A percentile compares a stretch with the other conserved stretches of the same genome.
phyloP scores from a whole-genome alignment of 768 basidiomycete genomes.

The Sistotremastrum suecicum region DNA sequence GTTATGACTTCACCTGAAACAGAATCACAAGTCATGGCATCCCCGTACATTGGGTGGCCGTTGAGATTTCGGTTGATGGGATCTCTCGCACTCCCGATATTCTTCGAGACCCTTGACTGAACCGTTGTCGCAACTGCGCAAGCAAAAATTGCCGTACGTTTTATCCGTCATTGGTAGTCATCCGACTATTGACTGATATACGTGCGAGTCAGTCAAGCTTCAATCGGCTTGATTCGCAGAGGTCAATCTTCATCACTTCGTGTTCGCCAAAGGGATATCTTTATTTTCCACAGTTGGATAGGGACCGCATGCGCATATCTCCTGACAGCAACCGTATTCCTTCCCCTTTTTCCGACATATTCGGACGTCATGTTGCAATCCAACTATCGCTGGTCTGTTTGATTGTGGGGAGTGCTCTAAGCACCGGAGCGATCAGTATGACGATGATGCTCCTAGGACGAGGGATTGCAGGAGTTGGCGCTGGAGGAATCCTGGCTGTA shows the following conservation, averaged over 20 bases:
- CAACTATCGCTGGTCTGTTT: constrained; percentile 33
- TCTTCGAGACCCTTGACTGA: constrained; percentile 26
- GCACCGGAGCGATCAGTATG: constrained; percentile 34
- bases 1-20: too few species aligned
- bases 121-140: constrained; percentile 40
- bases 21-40: too few species aligned
- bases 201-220: constrained; percentile 17
- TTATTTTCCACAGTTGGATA: constrained; percentile 21
- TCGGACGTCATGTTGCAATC: constrained; percentile 33
- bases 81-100: constrained; percentile 26
- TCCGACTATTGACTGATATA: background rate
- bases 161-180: background rate
- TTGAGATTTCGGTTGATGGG: too few species aligned
- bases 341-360: constrained; percentile 39
- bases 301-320: constrained; percentile 37
- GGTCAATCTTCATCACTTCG: constrained; percentile 5
- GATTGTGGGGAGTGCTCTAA: constrained; percentile 29
- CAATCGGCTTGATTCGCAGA: constrained; percentile 20
- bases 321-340: constrained; percentile 36
- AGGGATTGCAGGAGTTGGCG: constrained; percentile 36
- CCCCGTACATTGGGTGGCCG: too few species aligned
- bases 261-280: too few species aligned
- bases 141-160: constrained; percentile 31
- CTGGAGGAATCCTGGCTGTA: constrained; percentile 25
- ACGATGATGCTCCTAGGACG: constrained; percentile 30